Evolutionary conservation across 306 rosid genomes (phyloP).

Genomic region (Biancaea sappan): DNA sequence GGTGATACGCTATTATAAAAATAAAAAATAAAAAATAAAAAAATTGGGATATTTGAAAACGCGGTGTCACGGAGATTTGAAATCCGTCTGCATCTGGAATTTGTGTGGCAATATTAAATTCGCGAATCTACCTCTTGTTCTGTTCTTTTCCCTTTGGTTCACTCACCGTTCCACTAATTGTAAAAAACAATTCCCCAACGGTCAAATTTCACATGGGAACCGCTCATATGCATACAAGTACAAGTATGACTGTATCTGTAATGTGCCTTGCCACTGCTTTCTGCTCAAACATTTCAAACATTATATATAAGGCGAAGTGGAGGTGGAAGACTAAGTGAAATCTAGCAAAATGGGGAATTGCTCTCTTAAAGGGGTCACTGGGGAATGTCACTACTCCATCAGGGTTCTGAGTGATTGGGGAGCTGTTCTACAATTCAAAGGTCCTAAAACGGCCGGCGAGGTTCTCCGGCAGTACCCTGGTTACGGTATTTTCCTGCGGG

Average conservation of each 20-base stretch:
- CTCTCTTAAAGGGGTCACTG: constrained; percentile 52
- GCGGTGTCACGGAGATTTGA: constrained; percentile 38
- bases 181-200: constrained; percentile 55
- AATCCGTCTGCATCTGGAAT: constrained; percentile 31
- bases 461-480: constrained; percentile 53
- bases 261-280: constrained; percentile 38
- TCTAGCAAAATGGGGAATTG: constrained; percentile 75
- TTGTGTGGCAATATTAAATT: constrained; percentile 33
- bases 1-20: too few relatives aligned
- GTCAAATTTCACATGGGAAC: constrained; percentile 71
- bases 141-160: constrained; percentile 54
- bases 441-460: constrained; percentile 60
- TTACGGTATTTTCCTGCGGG: constrained; percentile 56
- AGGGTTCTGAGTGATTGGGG: constrained; percentile 63
- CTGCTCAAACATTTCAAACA: constrained; percentile 32
- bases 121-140: constrained; percentile 42
- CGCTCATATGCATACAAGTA: constrained; percentile 29
- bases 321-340: background rate
- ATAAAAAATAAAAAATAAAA: background rate
- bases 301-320: constrained; percentile 18
- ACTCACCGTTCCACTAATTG: background rate
- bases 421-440: constrained; percentile 53
- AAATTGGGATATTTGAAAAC: background rate
- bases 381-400: constrained; percentile 55
- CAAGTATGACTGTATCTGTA: constrained; percentile 26